These are phyloP conservation scores for Dendrostoma leiphaemia DNA, from an alignment of 2,329 filamentous ascomycete genomes.

Conservation along the genomic window DNA sequence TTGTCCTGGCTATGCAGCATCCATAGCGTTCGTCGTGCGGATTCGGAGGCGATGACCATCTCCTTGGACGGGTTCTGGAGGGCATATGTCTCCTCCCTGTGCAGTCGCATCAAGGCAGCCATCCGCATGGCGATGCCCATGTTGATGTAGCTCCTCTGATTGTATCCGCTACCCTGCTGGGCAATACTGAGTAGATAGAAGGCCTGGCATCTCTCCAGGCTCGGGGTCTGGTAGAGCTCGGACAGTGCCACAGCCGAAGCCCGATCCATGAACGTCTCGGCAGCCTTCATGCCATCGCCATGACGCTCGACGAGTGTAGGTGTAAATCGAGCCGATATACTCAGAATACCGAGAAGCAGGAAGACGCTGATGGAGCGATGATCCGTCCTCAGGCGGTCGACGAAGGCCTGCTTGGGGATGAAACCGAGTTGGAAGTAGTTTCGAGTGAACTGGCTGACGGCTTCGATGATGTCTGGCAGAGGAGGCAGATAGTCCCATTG, in stretches of 20 bases:
- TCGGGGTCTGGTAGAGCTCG: slow-evolving; percentile 52
- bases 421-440: slow-evolving; percentile 61
- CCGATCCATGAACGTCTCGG: slow-evolving; percentile 52
- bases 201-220: slow-evolving; percentile 54
- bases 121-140: slow-evolving; percentile 56
- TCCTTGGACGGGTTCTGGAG: slow-evolving; percentile 41
- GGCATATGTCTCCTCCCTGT: slow-evolving; percentile 54
- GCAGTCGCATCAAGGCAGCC: slow-evolving; percentile 53
- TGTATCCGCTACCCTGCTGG: slow-evolving; percentile 54
- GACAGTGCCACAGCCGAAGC: slow-evolving; percentile 45
- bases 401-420: slow-evolving; percentile 52
- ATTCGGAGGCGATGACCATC: slow-evolving; percentile 49
- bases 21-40: slow-evolving; percentile 57
- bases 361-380: slow-evolving; percentile 51
- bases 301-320: slow-evolving; percentile 46
- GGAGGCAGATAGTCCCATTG: slow-evolving; percentile 52
- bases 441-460: slow-evolving; percentile 49
- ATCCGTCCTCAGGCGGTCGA: slow-evolving; percentile 44
- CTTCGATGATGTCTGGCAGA: slow-evolving; percentile 48
- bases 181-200: slow-evolving; percentile 59
- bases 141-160: slow-evolving; percentile 54
- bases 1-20: slow-evolving; percentile 60
- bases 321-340: slow-evolving; percentile 55
- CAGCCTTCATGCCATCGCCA: slow-evolving; percentile 49
- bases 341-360: slow-evolving; percentile 53